A percentile compares a stretch with the other conserved stretches of the same genome.
Evolutionary conservation across 1,284 basidiomycete genomes (phyloP).

Genomic region (Cyathus olla): DNA sequence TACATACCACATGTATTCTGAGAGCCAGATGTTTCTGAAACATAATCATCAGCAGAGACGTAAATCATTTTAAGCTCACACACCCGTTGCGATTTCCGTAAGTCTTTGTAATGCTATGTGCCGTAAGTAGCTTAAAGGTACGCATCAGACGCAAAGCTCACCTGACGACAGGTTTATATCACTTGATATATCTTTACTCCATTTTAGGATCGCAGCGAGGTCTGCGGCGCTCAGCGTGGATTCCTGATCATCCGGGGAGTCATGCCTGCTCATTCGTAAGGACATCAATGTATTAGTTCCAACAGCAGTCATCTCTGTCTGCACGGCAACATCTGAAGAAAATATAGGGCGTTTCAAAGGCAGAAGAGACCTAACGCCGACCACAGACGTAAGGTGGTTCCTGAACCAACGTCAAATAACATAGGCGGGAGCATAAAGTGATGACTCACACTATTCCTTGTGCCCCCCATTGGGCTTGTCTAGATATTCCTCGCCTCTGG

Average conservation of each 20-base stretch:
- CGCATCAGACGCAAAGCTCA: constrained; percentile 22
- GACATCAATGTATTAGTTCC: constrained; percentile 38
- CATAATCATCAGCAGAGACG: background rate
- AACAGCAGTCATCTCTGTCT: constrained; percentile 65
- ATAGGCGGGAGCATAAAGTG: background rate
- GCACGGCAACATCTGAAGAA: constrained; percentile 68
- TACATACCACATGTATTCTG: constrained; percentile 66
- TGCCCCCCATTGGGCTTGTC: constrained; percentile 78
- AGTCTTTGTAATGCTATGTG: constrained; percentile 67
- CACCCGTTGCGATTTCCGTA: constrained; percentile 77
- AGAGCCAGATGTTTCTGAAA: constrained; percentile 70
- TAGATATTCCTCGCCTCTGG: constrained; percentile 70
- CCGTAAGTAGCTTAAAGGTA: constrained; percentile 11
- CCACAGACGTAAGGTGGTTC: constrained; percentile 57
- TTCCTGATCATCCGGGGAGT: constrained; percentile 61
- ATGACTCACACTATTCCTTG: constrained; percentile 72
- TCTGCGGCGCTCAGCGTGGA: constrained; percentile 66
- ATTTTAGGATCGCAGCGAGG: constrained; percentile 71
- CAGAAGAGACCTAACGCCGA: constrained; percentile 56
- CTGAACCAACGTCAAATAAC: constrained; percentile 39
- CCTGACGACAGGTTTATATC: constrained; percentile 76
- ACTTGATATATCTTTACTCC: constrained; percentile 79
- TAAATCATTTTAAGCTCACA: constrained; percentile 10
- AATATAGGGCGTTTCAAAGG: constrained; percentile 66
- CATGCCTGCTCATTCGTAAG: constrained; percentile 6